Percentiles rank a stretch among this genome's conserved stretches.
These are phyloP conservation scores for Tylopilus sp. DNA, from an alignment of 1,284 basidiomycete species.

Conservation along the genomic window DNA sequence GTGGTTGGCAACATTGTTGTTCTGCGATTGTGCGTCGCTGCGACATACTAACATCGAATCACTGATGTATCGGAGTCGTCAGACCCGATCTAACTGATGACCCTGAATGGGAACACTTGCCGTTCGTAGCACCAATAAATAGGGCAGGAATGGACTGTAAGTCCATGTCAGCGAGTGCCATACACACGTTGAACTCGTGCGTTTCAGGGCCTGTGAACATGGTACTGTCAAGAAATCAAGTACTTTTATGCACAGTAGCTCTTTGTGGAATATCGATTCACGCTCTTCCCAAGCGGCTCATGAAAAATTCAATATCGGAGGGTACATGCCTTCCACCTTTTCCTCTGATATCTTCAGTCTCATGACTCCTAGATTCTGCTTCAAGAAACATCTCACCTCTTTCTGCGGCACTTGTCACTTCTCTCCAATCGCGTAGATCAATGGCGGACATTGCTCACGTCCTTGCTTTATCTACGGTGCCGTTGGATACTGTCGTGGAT, in stretches of 20 bases:
- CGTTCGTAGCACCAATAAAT: conserved; percentile 42
- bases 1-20: conserved; percentile 48
- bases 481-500: conserved; percentile 39
- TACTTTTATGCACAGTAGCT: conserved; percentile 48
- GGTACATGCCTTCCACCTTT: conserved; percentile 17
- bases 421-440: conserved; percentile 44
- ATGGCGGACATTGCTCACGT: conserved; percentile 52
- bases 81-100: conserved; percentile 55
- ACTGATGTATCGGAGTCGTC: conserved; percentile 4
- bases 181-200: neutral
- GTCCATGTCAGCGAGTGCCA: conserved; percentile 16
- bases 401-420: conserved; percentile 38
- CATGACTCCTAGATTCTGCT: conserved; percentile 11
- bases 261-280: conserved; percentile 45
- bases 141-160: conserved; percentile 47
- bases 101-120: conserved; percentile 46
- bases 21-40: conserved; percentile 48
- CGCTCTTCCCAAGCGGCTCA: conserved; percentile 39
- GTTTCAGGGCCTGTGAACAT: conserved; percentile 46
- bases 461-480: conserved; percentile 40
- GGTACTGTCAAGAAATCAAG: conserved; percentile 52
- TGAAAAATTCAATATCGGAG: conserved; percentile 16
- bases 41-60: neutral
- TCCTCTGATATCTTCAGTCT: conserved; percentile 11
- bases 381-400: conserved; percentile 24